A percentile compares a stretch with the other conserved stretches of the same genome.
Evolutionary conservation across 345 rosid genomes (phyloP).

Genomic region (Ceriops tagal): DNA sequence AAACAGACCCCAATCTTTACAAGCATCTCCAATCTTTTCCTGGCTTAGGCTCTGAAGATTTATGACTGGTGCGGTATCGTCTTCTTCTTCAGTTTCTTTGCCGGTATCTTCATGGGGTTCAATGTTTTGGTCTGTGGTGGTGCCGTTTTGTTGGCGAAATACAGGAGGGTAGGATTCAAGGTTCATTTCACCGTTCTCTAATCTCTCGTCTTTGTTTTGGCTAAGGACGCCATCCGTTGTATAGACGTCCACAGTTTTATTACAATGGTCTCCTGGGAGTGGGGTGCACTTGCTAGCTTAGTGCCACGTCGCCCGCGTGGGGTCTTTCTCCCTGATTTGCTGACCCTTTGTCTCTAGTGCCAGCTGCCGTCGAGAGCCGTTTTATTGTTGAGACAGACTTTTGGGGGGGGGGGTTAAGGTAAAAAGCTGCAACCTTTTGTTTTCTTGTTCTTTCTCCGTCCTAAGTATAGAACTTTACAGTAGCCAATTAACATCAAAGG

Average conservation of each 20-base stretch:
- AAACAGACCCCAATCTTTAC: slow-evolving; percentile 65
- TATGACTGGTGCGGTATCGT: slow-evolving; percentile 41
- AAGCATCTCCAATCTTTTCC: slow-evolving; percentile 45
- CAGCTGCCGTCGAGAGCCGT: background rate
- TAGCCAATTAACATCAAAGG: too few species aligned
- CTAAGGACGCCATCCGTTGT: too few species aligned
- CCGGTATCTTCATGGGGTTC: slow-evolving; percentile 6
- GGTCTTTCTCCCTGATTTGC: background rate
- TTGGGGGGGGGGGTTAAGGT: background rate
- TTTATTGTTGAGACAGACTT: background rate
- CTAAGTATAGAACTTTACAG: too few species aligned
- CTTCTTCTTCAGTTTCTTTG: slow-evolving; percentile 8
- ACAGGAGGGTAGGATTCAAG: slow-evolving; percentile 51
- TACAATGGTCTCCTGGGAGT: too few species aligned
- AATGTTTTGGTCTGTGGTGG: slow-evolving; percentile 4
- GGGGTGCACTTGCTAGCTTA: too few species aligned
- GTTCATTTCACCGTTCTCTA: slow-evolving; percentile 13
- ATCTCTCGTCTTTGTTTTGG: background rate
- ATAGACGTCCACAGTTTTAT: too few species aligned
- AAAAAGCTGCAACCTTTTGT: background rate
- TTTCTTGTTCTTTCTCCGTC: too few species aligned
- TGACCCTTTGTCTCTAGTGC: background rate
- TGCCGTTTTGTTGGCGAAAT: slow-evolving; percentile 23
- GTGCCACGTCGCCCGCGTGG: background rate
- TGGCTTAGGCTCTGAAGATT: slow-evolving; percentile 43